phyloP scores from a whole-genome alignment of 192 early-diverging fungal species.

The Coemansia sp. region DNA sequence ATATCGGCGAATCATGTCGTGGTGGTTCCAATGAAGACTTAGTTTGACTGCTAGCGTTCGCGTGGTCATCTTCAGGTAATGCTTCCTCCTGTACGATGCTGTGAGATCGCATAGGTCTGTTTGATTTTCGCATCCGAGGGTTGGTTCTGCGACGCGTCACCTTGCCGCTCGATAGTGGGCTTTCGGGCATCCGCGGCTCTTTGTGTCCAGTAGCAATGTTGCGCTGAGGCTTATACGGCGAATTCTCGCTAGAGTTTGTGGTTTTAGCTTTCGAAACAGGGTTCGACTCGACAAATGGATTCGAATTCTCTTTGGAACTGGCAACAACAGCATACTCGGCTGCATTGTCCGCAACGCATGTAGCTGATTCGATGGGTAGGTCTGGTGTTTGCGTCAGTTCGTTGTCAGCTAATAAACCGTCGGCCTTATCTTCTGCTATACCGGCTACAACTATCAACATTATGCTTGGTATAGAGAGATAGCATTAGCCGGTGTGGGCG shows the following conservation, averaged over 20 bases:
- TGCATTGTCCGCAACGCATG: not conserved
- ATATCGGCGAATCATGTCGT: not conserved
- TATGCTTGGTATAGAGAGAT: not conserved
- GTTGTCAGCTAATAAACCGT: not conserved
- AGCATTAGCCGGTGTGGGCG: not conserved
- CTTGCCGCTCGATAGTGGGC: conserved; percentile 29
- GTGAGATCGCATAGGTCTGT: not conserved
- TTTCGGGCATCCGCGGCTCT: not conserved
- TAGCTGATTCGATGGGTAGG: not conserved
- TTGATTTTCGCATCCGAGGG: not conserved
- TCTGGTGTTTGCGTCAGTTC: not conserved
- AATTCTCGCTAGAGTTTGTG: not conserved
- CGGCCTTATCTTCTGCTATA: not conserved
- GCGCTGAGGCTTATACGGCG: not conserved
- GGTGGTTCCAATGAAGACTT: not conserved
- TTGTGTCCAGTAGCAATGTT: not conserved
- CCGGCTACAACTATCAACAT: not conserved
- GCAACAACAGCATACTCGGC: not conserved
- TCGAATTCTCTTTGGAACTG: not conserved
- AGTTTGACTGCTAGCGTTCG: not conserved
- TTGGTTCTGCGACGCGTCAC: conserved; percentile 28
- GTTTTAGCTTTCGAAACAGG: not conserved
- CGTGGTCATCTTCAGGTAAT: not conserved
- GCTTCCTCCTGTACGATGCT: not conserved
- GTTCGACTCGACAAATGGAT: not conserved